Base-by-base conservation (phyloP, 345 rosid genomes). In the Trapa incisa region DNA sequence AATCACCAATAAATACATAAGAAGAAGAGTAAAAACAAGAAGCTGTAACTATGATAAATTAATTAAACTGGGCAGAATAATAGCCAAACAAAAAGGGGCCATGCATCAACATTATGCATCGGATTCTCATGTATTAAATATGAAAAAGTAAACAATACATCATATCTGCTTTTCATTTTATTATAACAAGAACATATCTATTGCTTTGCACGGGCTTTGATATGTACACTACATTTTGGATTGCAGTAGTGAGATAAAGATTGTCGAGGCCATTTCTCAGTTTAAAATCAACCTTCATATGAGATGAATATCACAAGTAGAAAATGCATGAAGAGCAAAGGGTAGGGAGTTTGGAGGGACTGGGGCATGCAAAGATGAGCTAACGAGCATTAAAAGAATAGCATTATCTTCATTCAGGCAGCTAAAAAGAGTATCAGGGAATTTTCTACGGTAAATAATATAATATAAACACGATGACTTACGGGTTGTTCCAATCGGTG, bases 401-500 rank as follows among this genome's bases (percentile, higher is more conserved):
- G 29, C 29, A 22, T 22, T 22, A 22, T 22, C 29, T 22, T 22
- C 29, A 22, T 22, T 22, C 29, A 22, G 29, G 29, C 29, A 22
- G 29, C 29, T 22, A 22, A 22, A 22, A 22, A 22, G 29, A 22
- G 29, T 22, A 22, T 22, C 29, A 22, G 29, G 29, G 29, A 22
- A 22, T 22, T 22, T 22, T 22, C 29, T 22, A 22, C 29, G 29
- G 3, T 39, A 13, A 38, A 33, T 2, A 11, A 32, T 22, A 22
- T 22, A 22, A 22, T 22, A 10, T 14, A 62, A 58, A 43, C 37
- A 67, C 56, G 52, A 36, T 33, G 33, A 67, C 80, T 48, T 80
- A 80, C 83, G 79, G 83, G 58, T 75, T 75, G 70, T 77, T 77
- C 83, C 83, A 80, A 68, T 80, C 81, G 32, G 83, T 80, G 6